Base-by-base conservation (phyloP, 768 basidiomycete species). In the Lentinula boryana region DNA sequence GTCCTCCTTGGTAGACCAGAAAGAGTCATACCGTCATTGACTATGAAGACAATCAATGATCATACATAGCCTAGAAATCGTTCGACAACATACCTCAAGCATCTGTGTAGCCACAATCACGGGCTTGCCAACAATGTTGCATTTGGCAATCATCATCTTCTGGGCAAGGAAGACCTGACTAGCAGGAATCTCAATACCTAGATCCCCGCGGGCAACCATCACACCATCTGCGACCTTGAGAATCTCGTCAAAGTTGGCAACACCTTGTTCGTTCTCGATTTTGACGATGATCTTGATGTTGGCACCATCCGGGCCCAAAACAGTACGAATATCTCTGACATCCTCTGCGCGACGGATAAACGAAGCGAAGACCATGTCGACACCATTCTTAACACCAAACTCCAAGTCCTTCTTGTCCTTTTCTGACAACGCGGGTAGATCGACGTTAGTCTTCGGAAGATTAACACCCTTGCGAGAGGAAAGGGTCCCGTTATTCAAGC, bases 111-210 rank as follows among this genome's bases (percentile, higher is more conserved):
- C 97, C 63, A 97, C 95, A 71, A 99, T 98, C 69, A 93, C 91
- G 44, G 97, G 95, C 80, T 99, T 99, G 68, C 97, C 97, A 58
- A 84, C 88, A 69, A 96, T 91, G 81, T 97, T 98, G 79, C 95
- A 97, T 80, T 98, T 98, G 62, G 96, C 86, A 68, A 98, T 99
- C 95, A 99, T 99, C 96, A 98, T 98, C 81, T 99, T 99, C 75
- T 99, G 97, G 7, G 97, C 97, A 68, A 98, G 80, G 84, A 99
- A 99, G 49, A 99, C 97, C 71, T 98, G 97, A 69, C 89, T 91
- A 48, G 97, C 94, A n/a, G 97, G 97, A 68, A 99, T 99, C 77
- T 99, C 97, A 69, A 99, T 99, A 74, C 97, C 97, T 55, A 99
- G 83, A 73, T 99, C 97, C 74, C 97, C 97, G 77, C 97, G 93